Base-by-base conservation (phyloP, 1,284 basidiomycete species). In the Cystobasidiaceae sp. region DNA sequence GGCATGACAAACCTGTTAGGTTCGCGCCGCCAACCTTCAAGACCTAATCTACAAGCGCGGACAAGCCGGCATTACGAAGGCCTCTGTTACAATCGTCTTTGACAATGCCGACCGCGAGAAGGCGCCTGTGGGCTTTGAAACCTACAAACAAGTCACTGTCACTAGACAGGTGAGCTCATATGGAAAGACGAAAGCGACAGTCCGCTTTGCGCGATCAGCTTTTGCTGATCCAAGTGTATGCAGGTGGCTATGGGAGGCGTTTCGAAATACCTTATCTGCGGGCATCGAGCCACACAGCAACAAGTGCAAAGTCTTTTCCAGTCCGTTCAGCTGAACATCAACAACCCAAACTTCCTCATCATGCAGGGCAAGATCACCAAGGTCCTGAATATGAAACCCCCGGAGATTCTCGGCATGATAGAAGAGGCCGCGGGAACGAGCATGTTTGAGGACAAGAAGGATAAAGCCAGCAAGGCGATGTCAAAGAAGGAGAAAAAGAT, bases 391-490 rank as follows among this genome's bases (percentile, higher is more conserved):
- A 98, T 99, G 96, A 88, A 92, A 58, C 93, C 96, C 0, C 88
- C 89, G 78, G 96, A 99, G 77, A 97, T 98, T 69, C 83, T 99
- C 15, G 91, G 93, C 2, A 94, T 99, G 90, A 92, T 98, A 11
- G 96, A 98, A 77, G 96, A 99, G 77, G 96, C 96, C 0, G 91
- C 94, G 0, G 96, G 96, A 1, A 99, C 96, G 51, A 86, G 93
- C 39, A 98, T 98, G 94, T 99, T 97, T 74, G 96, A 99, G 77
- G 94, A 98, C 68, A 85, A 90, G 34, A 99, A 98, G 77, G 93
- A 97, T 74, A 97, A 97, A 77, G 94, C 96, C 7, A 85, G 88
- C 75, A 93, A 91, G 78, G 97, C 92, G 0, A 99, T 99, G 86
- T 82, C 84, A 30, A 97, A 97, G 82, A 98, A 98, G 80, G 92